Evolutionary conservation across 768 basidiomycete genomes (phyloP).

Genomic region (Cystofilobasidium capitatum): DNA sequence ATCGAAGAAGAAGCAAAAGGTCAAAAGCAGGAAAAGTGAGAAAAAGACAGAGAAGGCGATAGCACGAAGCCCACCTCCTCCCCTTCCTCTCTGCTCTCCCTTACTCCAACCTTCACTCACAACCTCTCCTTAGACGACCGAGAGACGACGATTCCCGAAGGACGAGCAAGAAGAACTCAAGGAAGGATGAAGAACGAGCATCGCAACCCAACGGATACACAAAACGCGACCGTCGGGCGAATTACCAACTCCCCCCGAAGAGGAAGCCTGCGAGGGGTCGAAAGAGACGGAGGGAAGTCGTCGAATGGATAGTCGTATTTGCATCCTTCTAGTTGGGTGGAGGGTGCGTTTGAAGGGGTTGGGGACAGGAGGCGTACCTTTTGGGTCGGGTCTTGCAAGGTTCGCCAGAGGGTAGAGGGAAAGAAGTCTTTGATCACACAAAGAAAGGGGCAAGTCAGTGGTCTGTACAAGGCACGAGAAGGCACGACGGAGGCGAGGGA

Average conservation of each 20-base stretch:
- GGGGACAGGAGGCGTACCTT: background rate
- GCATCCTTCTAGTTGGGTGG: background rate
- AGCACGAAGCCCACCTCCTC: constrained; percentile 6
- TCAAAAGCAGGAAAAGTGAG: background rate
- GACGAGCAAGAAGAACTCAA: background rate
- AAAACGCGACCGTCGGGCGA: background rate
- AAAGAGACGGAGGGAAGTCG: background rate
- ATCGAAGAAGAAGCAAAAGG: background rate
- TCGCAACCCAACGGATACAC: background rate
- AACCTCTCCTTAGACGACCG: background rate
- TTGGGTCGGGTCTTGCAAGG: background rate
- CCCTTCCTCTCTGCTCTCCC: background rate
- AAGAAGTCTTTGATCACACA: background rate
- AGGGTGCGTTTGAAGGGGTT: background rate
- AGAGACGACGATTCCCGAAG: background rate
- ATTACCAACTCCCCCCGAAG: constrained; percentile 1
- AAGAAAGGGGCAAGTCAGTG: background rate
- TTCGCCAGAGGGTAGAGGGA: background rate
- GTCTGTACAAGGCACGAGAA: no score
- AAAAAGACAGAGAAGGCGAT: background rate
- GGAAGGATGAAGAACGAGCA: background rate
- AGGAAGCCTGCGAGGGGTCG: background rate
- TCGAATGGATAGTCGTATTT: background rate
- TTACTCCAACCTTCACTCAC: background rate
- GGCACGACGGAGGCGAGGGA: no score